These are phyloP conservation scores for Helminthosporium solani DNA, from an alignment of 2,329 filamentous ascomycete species.

Conservation along the genomic window DNA sequence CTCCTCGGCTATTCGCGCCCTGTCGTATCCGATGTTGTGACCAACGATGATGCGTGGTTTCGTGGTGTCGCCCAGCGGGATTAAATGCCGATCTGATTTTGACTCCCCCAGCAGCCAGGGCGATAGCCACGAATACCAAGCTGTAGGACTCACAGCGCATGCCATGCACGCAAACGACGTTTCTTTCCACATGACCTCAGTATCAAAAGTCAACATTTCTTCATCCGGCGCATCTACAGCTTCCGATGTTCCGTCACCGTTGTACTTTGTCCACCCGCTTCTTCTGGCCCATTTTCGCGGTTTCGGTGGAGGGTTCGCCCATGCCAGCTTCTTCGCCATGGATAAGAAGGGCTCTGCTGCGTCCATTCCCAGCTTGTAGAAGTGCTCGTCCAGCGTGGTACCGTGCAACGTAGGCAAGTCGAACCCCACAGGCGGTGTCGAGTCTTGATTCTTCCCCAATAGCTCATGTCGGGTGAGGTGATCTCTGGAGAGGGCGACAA, in stretches of 20 bases:
- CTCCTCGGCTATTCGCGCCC: conserved; percentile 84
- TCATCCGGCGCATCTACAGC: conserved; percentile 75
- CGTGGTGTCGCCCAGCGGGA: conserved; percentile 78
- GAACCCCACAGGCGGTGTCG: conserved; percentile 72
- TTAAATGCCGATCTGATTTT: conserved; percentile 72
- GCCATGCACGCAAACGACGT: conserved; percentile 95
- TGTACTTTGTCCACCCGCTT: conserved; percentile 96
- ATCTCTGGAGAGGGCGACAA: conserved; percentile 77
- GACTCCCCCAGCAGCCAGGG: conserved; percentile 90
- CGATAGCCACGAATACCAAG: conserved; percentile 97
- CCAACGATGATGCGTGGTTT: conserved; percentile 79
- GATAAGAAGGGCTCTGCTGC: conserved; percentile 80
- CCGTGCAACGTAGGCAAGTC: conserved; percentile 81
- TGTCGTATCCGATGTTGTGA: conserved; percentile 94
- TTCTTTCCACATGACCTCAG: conserved; percentile 94
- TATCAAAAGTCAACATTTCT: conserved; percentile 85
- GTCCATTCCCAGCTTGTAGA: conserved; percentile 82
- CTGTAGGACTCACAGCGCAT: conserved; percentile 81
- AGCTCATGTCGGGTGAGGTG: conserved; percentile 85
- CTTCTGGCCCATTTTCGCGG: conserved; percentile 72
- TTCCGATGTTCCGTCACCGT: conserved; percentile 70
- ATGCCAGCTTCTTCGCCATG: conserved; percentile 72
- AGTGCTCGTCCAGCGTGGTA: conserved; percentile 85
- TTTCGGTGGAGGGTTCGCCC: conserved; percentile 57
- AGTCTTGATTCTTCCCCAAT: conserved; percentile 85